These are phyloP conservation scores for Trichoderma citrinoviride DNA, from an alignment of 2,329 filamentous ascomycete genomes.

Conservation along the genomic window DNA sequence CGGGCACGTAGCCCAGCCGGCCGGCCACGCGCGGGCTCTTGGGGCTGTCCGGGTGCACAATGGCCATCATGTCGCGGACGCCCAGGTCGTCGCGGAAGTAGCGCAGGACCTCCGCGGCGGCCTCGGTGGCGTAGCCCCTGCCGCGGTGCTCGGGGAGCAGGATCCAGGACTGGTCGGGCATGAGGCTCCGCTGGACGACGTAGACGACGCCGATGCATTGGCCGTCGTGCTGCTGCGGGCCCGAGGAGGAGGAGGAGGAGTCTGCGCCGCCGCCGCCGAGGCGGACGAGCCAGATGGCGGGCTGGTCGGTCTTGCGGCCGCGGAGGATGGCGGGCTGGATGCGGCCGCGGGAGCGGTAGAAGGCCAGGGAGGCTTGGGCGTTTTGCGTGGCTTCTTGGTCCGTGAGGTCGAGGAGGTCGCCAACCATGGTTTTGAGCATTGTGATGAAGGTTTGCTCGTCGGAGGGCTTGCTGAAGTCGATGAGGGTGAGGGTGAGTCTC, in stretches of 20 bases:
- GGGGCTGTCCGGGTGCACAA: not conserved
- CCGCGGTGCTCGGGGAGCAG: not conserved
- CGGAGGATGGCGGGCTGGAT: not conserved
- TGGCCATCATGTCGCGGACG: not conserved
- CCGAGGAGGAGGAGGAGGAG: too few relatives aligned
- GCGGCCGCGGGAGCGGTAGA: not conserved
- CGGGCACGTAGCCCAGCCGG: not conserved
- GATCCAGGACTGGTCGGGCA: not conserved
- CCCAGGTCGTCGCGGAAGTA: conserved; percentile 4
- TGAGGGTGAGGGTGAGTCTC: not conserved
- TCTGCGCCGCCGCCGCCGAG: not conserved
- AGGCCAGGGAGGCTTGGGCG: not conserved
- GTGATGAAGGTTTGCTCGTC: not conserved
- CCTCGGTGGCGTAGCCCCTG: not conserved
- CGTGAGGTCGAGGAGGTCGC: not conserved
- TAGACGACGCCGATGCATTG: not conserved
- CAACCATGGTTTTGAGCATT: not conserved
- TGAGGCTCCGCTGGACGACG: not conserved
- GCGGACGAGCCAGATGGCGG: not conserved
- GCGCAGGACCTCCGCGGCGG: not conserved
- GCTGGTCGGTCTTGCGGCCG: not conserved
- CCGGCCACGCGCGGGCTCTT: not conserved
- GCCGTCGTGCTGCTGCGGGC: too few relatives aligned
- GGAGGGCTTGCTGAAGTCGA: not conserved
- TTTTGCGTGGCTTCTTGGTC: not conserved